A percentile compares a stretch with the other conserved stretches of the same genome.
phyloP scores from a whole-genome alignment of 768 basidiomycete genomes.

The Lyophyllum semitale region DNA sequence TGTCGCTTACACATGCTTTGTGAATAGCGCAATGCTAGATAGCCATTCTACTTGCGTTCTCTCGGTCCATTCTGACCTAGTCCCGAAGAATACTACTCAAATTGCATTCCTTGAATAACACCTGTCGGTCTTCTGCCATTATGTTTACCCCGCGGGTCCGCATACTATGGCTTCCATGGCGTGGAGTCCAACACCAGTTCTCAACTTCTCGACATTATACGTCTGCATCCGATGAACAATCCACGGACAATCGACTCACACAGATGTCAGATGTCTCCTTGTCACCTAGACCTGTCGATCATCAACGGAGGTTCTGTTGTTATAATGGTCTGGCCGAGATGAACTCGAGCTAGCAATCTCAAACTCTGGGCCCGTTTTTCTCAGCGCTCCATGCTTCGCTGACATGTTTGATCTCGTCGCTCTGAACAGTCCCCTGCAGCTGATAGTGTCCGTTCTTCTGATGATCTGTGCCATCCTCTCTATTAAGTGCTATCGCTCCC shows the following conservation, averaged over 20 bases:
- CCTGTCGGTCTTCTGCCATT: background rate
- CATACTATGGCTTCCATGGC: background rate
- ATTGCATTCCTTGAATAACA: background rate
- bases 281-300: slow-evolving; percentile 5
- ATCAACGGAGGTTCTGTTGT: background rate
- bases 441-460: background rate
- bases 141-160: background rate
- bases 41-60: background rate
- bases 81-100: background rate
- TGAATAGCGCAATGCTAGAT: background rate
- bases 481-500: background rate
- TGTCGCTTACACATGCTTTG: no score
- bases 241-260: slow-evolving; percentile 3
- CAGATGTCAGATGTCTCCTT: background rate
- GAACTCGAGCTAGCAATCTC: slow-evolving; percentile 2
- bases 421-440: background rate
- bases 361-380: background rate
- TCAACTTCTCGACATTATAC: slow-evolving; percentile 18
- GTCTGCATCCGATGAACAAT: slow-evolving; percentile 9
- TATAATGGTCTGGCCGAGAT: background rate
- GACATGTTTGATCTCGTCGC: slow-evolving; percentile 20
- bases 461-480: background rate
- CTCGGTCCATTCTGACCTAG: background rate
- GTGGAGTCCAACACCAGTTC: slow-evolving; percentile 1
- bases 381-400: background rate